phyloP scores from a whole-genome alignment of 805 yeast species.

The Candida tammaniensis region DNA sequence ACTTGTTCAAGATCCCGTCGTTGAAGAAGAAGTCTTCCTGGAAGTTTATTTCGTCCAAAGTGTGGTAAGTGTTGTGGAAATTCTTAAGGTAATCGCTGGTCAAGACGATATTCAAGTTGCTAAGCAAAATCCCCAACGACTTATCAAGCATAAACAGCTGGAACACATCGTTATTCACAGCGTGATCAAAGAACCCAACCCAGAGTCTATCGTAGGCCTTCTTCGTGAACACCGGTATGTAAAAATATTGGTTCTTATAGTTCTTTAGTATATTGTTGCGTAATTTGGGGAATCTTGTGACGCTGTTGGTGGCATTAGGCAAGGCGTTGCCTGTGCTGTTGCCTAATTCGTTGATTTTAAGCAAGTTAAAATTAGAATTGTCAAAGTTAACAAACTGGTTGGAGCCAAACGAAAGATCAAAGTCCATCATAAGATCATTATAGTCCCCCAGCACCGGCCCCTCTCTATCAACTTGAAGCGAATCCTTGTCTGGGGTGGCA shows the following conservation, averaged over 20 bases:
- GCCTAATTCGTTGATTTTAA: conserved; percentile 4
- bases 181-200: conserved; percentile 27
- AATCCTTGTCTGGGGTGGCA: too few relatives aligned
- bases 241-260: conserved; percentile 6
- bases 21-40: conserved; percentile 21
- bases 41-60: conserved; percentile 5
- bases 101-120: conserved; percentile 12
- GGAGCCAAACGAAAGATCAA: conserved; percentile 11
- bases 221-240: conserved; percentile 9
- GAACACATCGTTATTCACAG: conserved; percentile 11
- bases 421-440: conserved; percentile 7
- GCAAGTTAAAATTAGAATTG: conserved; percentile 6
- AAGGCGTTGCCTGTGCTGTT: conserved; percentile 12
- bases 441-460: too few relatives aligned
- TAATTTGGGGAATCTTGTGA: conserved; percentile 14
- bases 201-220: conserved; percentile 19
- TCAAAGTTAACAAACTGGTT: conserved; percentile 12
- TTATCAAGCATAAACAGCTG: conserved; percentile 37
- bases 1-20: conserved; percentile 23
- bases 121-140: conserved; percentile 25
- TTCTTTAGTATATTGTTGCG: not conserved
- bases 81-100: conserved; percentile 14
- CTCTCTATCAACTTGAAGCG: too few relatives aligned
- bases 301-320: conserved; percentile 19
- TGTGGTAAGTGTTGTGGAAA: conserved; percentile 15